Evolutionary conservation across 805 yeast species (phyloP).

Genomic region (Zygoascus ofunaensis): DNA sequence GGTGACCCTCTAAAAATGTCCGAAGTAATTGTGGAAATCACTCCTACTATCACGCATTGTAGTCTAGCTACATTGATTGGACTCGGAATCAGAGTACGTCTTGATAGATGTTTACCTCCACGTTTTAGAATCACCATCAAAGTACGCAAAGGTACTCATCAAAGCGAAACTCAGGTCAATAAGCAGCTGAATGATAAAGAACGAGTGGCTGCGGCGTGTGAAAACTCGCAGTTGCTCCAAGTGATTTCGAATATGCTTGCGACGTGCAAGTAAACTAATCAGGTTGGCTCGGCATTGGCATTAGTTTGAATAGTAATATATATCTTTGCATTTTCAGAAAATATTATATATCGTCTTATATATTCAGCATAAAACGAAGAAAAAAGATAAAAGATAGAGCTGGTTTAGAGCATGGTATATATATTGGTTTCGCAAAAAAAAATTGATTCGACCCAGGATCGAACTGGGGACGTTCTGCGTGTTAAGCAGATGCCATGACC

Average conservation of each 20-base stretch:
- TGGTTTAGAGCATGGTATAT: too few species aligned
- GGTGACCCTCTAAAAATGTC: conserved; percentile 49
- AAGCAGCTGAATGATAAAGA: conserved; percentile 96
- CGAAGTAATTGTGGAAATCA: conserved; percentile 70
- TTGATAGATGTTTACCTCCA: conserved; percentile 81
- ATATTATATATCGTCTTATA: too few species aligned
- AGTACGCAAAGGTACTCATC: conserved; percentile 88
- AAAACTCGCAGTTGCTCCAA: conserved; percentile 78
- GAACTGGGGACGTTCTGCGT: conserved; percentile 99
- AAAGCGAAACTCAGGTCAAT: conserved; percentile 90
- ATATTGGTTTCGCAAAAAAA: conserved; percentile 29
- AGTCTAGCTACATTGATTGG: conserved; percentile 94
- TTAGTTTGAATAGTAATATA: too few species aligned
- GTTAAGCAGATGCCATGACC: conserved; percentile 99
- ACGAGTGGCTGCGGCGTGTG: conserved; percentile 97
- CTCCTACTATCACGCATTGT: conserved; percentile 98
- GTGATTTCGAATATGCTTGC: conserved; percentile 92
- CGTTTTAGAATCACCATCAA: conserved; percentile 71
- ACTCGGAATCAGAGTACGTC: conserved; percentile 81
- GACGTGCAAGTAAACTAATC: conserved; percentile 42
- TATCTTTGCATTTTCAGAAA: too few species aligned
- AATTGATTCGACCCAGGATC: conserved; percentile 99
- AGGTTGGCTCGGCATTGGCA: too few species aligned
- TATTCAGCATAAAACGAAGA: too few species aligned
- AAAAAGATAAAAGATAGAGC: too few species aligned